These are phyloP conservation scores for Cladosporium velox DNA, from an alignment of 2,329 filamentous ascomycete genomes.

Conservation along the genomic window DNA sequence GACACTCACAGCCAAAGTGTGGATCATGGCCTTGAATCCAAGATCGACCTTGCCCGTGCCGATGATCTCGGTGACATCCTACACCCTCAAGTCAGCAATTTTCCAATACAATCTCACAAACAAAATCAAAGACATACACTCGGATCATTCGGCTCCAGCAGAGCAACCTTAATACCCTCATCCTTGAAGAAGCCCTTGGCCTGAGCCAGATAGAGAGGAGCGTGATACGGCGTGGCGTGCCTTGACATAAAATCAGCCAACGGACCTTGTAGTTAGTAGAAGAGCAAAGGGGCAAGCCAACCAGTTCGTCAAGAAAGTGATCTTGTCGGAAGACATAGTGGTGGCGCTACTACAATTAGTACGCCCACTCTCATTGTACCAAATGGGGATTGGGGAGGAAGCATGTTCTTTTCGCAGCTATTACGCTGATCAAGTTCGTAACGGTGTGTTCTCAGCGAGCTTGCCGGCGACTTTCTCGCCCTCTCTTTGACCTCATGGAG, in stretches of 20 bases:
- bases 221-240: constrained; percentile 81
- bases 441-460: constrained; percentile 72
- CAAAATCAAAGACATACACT: constrained; percentile 53
- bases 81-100: constrained; percentile 3
- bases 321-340: constrained; percentile 79
- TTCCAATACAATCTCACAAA: neutral
- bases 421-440: constrained; percentile 83
- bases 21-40: constrained; percentile 83
- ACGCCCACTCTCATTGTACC: constrained; percentile 2
- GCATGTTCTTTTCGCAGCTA: constrained; percentile 85
- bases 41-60: constrained; percentile 74
- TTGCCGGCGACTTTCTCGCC: constrained; percentile 22
- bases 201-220: constrained; percentile 75
- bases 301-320: constrained; percentile 84
- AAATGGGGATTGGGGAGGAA: constrained; percentile 51
- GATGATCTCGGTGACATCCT: constrained; percentile 80
- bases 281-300: constrained; percentile 36
- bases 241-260: constrained; percentile 43
- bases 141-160: constrained; percentile 77
- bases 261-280: neutral
- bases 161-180: constrained; percentile 74
- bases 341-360: constrained; percentile 49
- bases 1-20: constrained; percentile 65
- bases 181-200: constrained; percentile 74
- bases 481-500: neutral